Percentiles rank a stretch among this genome's conserved stretches.
phyloP scores from a whole-genome alignment of 805 yeast species.

The Wickerhamomyces kurtzmanii region DNA sequence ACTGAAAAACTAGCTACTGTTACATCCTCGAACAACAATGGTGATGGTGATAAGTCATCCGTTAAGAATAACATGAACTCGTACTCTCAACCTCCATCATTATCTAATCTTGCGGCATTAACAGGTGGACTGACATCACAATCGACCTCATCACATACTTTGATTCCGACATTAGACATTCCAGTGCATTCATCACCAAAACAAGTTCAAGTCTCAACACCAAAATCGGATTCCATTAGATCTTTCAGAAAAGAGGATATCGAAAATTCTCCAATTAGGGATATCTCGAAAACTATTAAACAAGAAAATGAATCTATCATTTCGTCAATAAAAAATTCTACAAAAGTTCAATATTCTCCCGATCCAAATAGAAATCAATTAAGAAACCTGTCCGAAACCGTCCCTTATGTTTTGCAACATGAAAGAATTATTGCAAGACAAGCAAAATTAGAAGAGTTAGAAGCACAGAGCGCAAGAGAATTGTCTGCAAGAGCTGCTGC shows the following conservation, averaged over 20 bases:
- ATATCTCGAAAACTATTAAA: slow-evolving; percentile 23
- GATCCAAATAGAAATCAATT: slow-evolving; percentile 48
- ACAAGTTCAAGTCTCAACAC: neutral
- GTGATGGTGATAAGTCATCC: slow-evolving; percentile 8
- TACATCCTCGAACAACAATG: slow-evolving; percentile 17
- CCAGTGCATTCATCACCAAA: too few relatives aligned
- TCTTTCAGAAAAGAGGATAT: slow-evolving; percentile 5
- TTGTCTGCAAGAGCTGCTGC: slow-evolving; percentile 66
- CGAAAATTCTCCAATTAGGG: slow-evolving; percentile 25
- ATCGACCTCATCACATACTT: too few relatives aligned
- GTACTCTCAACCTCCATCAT: slow-evolving; percentile 44
- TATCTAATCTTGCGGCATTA: slow-evolving; percentile 52
- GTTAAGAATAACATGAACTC: too few relatives aligned
- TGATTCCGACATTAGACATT: too few relatives aligned
- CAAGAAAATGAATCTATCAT: slow-evolving; percentile 27
- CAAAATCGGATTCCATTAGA: neutral
- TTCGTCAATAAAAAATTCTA: slow-evolving; percentile 24
- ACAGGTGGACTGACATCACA: slow-evolving; percentile 8
- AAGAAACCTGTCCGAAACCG: slow-evolving; percentile 73
- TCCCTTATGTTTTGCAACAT: slow-evolving; percentile 75
- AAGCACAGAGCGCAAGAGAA: slow-evolving; percentile 68
- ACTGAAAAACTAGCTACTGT: slow-evolving; percentile 64
- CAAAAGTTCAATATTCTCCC: slow-evolving; percentile 19
- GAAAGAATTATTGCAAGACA: slow-evolving; percentile 68
- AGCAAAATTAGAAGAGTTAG: slow-evolving; percentile 70